These are phyloP conservation scores for Aspergillus carbonarius DNA, from an alignment of 2,329 filamentous ascomycete genomes.

Conservation along the genomic window DNA sequence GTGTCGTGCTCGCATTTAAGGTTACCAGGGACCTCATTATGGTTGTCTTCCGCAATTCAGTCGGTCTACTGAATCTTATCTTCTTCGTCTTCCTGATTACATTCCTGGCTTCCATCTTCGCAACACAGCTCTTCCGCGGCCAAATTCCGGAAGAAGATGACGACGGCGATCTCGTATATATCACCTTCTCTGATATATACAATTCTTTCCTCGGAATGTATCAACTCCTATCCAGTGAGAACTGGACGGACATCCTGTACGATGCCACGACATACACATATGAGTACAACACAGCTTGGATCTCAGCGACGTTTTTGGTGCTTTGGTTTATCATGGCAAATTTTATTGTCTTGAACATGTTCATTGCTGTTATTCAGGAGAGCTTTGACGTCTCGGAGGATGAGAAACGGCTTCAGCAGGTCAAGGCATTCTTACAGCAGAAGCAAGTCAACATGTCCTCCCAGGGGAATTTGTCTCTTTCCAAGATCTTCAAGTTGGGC, in stretches of 20 bases:
- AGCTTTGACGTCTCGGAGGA: slow-evolving; percentile 99
- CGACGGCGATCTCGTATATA: slow-evolving; percentile 61
- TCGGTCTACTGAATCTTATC: slow-evolving; percentile 91
- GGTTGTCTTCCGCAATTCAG: slow-evolving; percentile 84
- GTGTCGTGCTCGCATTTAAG: slow-evolving; percentile 83
- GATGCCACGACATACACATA: slow-evolving; percentile 70
- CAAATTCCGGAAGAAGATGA: slow-evolving; percentile 68
- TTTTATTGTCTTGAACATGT: slow-evolving; percentile 98
- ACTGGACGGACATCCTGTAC: slow-evolving; percentile 90
- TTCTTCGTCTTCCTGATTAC: slow-evolving; percentile 95
- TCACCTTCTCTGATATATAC: slow-evolving; percentile 87
- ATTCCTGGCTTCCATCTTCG: slow-evolving; percentile 90
- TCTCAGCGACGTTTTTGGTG: slow-evolving; percentile 85
- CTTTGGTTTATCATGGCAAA: slow-evolving; percentile 95
- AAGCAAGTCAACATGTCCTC: slow-evolving; percentile 73
- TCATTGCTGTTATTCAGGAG: slow-evolving; percentile 99
- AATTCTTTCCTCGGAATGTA: slow-evolving; percentile 99
- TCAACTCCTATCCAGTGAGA: slow-evolving; percentile 90
- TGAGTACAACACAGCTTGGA: slow-evolving; percentile 75
- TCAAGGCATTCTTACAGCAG: slow-evolving; percentile 88
- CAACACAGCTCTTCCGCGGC: slow-evolving; percentile 86
- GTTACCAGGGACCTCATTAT: slow-evolving; percentile 82
- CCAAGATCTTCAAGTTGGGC: slow-evolving; percentile 61
- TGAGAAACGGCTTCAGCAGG: slow-evolving; percentile 94
- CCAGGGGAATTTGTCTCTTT: slow-evolving; percentile 66